Conservation (phyloP, 306 rosid genomes). For the Trifolium repens region DNA sequence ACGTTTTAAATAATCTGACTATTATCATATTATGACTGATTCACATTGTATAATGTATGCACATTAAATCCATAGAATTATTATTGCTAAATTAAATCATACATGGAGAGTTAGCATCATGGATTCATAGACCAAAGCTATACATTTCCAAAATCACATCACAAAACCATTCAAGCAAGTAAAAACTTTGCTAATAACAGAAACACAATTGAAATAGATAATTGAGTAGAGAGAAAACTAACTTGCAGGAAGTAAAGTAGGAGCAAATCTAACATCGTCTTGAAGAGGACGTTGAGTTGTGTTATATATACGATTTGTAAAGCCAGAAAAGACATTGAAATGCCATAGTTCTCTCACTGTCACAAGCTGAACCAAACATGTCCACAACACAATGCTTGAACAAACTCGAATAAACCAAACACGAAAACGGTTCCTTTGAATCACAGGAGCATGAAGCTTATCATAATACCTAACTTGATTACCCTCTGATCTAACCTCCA, state of each 20-base stretch:
- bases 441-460: constrained; percentile 71
- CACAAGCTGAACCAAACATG: constrained; percentile 85
- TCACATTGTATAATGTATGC: not conserved
- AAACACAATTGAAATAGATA: not conserved
- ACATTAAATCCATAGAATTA: not conserved
- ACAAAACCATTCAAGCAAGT: constrained; percentile 22
- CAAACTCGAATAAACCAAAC: constrained; percentile 86
- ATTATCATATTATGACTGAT: not conserved
- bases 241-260: constrained; percentile 70
- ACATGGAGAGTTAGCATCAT: not conserved
- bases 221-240: constrained; percentile 45
- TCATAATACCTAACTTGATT: constrained; percentile 66
- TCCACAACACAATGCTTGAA: constrained; percentile 90
- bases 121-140: not conserved
- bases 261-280: constrained; percentile 38
- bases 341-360: constrained; percentile 87
- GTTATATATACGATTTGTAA: constrained; percentile 64
- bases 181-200: constrained; percentile 3
- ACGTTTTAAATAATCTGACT: not conserved
- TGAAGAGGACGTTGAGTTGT: constrained; percentile 44
- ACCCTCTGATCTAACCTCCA: constrained; percentile 88
- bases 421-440: constrained; percentile 76
- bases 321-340: constrained; percentile 67
- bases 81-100: constrained; percentile 4
- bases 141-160: not conserved